Base-by-base conservation (phyloP, 768 basidiomycete species). In the Pleurotus platypus region DNA sequence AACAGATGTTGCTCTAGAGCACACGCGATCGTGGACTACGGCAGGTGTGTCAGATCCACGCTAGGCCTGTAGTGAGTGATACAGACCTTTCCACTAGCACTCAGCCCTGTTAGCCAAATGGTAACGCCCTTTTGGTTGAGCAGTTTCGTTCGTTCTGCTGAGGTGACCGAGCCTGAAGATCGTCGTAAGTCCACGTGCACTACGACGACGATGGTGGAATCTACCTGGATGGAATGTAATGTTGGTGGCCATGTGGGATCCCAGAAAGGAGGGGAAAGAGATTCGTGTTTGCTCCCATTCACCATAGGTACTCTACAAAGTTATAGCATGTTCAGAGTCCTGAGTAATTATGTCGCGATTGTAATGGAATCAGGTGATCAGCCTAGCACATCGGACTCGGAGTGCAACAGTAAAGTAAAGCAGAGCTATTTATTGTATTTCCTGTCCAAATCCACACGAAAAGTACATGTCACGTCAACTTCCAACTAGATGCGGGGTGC, bases 61-160 rank as follows among this genome's bases (percentile, higher is more conserved):
- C 30, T 35, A 35, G 30, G 30, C 5, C 46, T 57, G 40, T 16
- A 24, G 56, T 55, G 2, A 49, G 42, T 45, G 24, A 2, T 38
- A 18, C 75, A 54, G 42, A 92, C 94, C 84, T 97, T 98, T 50
- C 95, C 95, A 67, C 91, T 94, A 5, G 90, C 95, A 65, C 92
- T 94, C 15, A 98, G 83, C 5, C 97, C 97, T 5, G 97, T 99
- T 58, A 99, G 73, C 97, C 97, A 99, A 68, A 98, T 83, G 0
- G 96, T 98, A 4, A 88, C 82, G 18, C 96, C 96, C 61, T 81
- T 87, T 69, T 98, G 96, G 16, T 80, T 74, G 15, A 94, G 77
- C 12, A 91, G 70, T 22, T 76, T 64, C 16, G 76, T 71, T 58
- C 96, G 89, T 73, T 96, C 93, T 37, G 75, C 64, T 15, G 76